Percentiles rank a stretch among this genome's conserved stretches.
These are phyloP conservation scores for Ajuga reptans DNA, from an alignment of 305 asterid genomes.

Conservation along the genomic window DNA sequence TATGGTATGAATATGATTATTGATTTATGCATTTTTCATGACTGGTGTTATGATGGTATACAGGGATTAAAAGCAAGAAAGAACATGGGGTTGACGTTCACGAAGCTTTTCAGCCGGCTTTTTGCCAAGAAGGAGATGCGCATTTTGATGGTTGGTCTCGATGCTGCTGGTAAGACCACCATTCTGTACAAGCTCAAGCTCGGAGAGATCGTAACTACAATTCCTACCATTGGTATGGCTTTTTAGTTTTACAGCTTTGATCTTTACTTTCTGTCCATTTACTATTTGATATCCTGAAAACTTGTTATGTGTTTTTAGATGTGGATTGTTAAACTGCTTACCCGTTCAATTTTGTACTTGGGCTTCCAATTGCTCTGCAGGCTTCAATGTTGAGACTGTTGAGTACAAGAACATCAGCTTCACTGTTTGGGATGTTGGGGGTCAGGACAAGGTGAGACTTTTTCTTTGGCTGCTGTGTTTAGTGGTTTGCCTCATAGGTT, in stretches of 20 bases:
- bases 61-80: constrained; percentile 36
- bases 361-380: constrained; percentile 27
- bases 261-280: neutral
- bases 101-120: constrained; percentile 66
- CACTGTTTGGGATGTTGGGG: constrained; percentile 63
- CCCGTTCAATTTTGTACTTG: neutral
- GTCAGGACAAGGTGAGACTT: constrained; percentile 49
- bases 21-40: neutral
- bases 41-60: constrained; percentile 2
- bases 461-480: neutral
- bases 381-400: constrained; percentile 53
- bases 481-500: neutral
- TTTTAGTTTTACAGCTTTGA: constrained; percentile 3
- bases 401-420: constrained; percentile 67
- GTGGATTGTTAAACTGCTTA: constrained; percentile 10
- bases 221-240: constrained; percentile 60
- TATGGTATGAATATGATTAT: neutral
- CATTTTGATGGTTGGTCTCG: constrained; percentile 73
- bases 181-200: constrained; percentile 71
- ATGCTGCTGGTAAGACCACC: constrained; percentile 81
- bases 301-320: neutral
- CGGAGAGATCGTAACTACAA: constrained; percentile 69
- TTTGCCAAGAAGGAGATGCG: constrained; percentile 82
- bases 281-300: neutral
- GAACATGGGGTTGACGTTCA: constrained; percentile 62